Base-by-base conservation (phyloP, 495 filamentous ascomycete genomes). In the Emericellopsis terricola region DNA sequence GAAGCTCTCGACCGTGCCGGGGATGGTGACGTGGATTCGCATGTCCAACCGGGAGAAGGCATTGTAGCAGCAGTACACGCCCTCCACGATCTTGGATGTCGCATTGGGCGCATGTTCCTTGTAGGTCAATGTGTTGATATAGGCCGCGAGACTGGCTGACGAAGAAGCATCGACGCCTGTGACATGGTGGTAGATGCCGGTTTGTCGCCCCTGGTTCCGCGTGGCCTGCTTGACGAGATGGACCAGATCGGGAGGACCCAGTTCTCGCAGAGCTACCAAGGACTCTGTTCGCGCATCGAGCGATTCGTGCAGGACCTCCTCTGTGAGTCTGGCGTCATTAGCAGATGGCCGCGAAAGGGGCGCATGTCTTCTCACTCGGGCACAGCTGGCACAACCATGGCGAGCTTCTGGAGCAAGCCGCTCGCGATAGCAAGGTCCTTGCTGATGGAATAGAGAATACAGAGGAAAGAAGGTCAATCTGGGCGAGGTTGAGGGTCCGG, bases 41-140 rank as follows among this genome's bases (percentile, higher is more conserved):
- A 97, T 96, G 49, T 97, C 89, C 24, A 94, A 67, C 38, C 92
- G 73, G 8, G 89, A 96, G 59, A 97, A 96, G 41, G 89, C 89
- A 83, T 97, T 97, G 65, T 97, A 97, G 57, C 91, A 97, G 59
- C 89, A 96, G 54, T 94, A 96, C 16, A 91, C 68, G 10, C 89
- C 89, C 33, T 86, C 89, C 10, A 84, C 73, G 26, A 94, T 85
- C 55, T 93, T 96, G 53, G 80, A 69, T 29, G 78, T 78, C 44
- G 68, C 57, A 20, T 63, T 58, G 28, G 89, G 82, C 45, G 82
- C 83, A 40, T 81, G 72, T 17, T 81, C 75, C 36, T 77, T 76
- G 58, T 94, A 91, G 7, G 82, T 92, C 16, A 97, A 68, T 20
- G 89, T 94, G 57, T 96, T 97, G 55, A 97, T 87, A 52, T 97